Evolutionary conservation across 1,284 basidiomycete species (phyloP), one percentile per base, ranked within the genome.

Genomic region (Hemileia vastatrix): DNA sequence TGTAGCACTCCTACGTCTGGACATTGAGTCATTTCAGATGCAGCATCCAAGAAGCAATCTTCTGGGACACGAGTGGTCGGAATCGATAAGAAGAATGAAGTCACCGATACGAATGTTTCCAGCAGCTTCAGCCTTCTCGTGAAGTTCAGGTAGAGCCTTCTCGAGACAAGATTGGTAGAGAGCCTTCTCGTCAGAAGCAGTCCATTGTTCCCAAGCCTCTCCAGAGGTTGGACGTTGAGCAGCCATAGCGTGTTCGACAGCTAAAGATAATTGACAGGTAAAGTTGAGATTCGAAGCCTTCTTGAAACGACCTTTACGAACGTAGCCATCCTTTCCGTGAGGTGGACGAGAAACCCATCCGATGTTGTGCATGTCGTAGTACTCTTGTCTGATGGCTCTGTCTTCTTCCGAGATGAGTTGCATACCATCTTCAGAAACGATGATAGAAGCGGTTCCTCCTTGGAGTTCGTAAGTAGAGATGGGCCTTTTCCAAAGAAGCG

Each of bases 241-340:
- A 56, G 77, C 77, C 75, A 90, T 81, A 68, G 87, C 82, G 72
- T 83, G 83, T 76, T 92, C 88, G 69, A 87, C 81, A 65, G 82
- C 82, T 47, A 90, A 77, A 15, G 86, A 87, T 4, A 90, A 79
- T 49, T 79, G 79, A 32, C 88, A 81, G 1, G 82, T 87, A 73
- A 88, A 90, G 76, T 92, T 92, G 86, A 91, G 87, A 76, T 92
- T 91, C 0, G 84, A 85, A 0, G 87, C 88, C 77, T 91, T 91
- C 80, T 91, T 90, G 80, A 90, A 91, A 31, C 87, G 83, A 65
- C 90, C 90, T n/a, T 86, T 85, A 57, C 90, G 86, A 60, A 83
- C 80, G 78, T 84, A 91, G 0, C 86, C 87, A 70, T 83, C 83
- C 18, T 75, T 68, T 69, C 84, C 82, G 73, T 87, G 84, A 51